Percentiles rank a stretch among this genome's conserved stretches.
phyloP scores from a whole-genome alignment of 371 early-diverging fungal species.

The Nosema muscidifuracis region DNA sequence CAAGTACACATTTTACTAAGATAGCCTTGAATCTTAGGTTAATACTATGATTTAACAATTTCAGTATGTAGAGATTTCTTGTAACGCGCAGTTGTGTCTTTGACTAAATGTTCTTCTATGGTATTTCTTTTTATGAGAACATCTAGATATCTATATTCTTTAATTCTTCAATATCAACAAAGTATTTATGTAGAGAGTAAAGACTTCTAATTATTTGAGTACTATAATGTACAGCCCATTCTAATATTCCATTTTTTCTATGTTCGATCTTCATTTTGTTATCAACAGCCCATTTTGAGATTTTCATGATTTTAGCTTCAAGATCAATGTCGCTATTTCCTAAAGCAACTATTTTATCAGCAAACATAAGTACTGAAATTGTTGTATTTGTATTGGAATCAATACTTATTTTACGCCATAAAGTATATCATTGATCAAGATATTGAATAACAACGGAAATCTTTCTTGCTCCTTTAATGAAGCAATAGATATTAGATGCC shows the following conservation, averaged over 20 bases:
- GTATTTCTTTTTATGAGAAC: not conserved
- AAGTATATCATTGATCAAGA: conserved; percentile 35
- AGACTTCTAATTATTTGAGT: not conserved
- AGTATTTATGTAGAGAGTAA: not conserved
- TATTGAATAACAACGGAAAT: conserved; percentile 16
- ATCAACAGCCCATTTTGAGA: conserved; percentile 5
- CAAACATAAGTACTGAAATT: conserved; percentile 21
- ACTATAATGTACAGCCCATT: not conserved
- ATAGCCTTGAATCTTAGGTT: not conserved
- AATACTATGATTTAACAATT: not conserved
- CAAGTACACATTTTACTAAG: not conserved
- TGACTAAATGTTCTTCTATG: not conserved
- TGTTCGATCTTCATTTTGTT: conserved; percentile 18
- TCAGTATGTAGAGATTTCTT: not conserved
- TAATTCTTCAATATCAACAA: not conserved
- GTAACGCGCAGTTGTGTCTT: not conserved
- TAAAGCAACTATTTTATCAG: conserved; percentile 29
- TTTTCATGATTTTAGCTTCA: not conserved
- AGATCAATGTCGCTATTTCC: not conserved
- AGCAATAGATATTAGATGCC: not conserved
- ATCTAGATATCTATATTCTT: not conserved
- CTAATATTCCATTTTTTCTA: conserved; percentile 19
- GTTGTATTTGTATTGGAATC: not conserved
- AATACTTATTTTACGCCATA: conserved; percentile 11
- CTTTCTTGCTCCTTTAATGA: conserved; percentile 25